Percentiles rank a stretch among this genome's conserved stretches.
These are phyloP conservation scores for Agarophyton chilense DNA, from an alignment of 23 red algal genomes.

Conservation along the genomic window DNA sequence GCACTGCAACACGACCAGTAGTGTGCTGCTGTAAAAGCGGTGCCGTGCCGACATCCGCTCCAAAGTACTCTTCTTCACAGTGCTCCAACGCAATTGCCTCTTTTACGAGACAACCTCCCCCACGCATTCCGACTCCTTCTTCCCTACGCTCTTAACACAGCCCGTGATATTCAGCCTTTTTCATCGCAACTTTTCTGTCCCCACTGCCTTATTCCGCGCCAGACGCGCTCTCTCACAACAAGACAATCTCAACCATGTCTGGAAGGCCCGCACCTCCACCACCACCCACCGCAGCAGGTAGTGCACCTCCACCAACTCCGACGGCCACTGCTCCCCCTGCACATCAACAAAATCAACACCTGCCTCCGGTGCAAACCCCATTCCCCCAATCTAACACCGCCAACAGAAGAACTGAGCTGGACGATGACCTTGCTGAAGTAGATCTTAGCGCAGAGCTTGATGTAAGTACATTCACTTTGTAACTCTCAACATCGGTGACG, in stretches of 20 bases:
- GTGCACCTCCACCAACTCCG: neutral
- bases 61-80: too few species aligned
- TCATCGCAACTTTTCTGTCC: too few species aligned
- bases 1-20: too few species aligned
- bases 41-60: too few species aligned
- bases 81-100: too few species aligned
- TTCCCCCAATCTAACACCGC: neutral
- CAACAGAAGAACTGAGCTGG: constrained; percentile 39
- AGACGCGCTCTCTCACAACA: too few species aligned
- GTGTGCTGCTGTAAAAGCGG: too few species aligned
- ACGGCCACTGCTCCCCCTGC: neutral
- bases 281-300: neutral
- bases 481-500: neutral
- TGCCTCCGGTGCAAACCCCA: neutral
- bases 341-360: neutral
- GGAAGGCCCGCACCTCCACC: neutral
- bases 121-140: too few species aligned
- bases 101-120: too few species aligned
- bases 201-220: too few species aligned
- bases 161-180: too few species aligned
- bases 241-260: constrained; percentile 1
- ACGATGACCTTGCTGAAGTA: constrained; percentile 53
- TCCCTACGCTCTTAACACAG: too few species aligned
- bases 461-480: constrained; percentile 14
- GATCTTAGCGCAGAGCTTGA: constrained; percentile 64